Evolutionary conservation across 139 green algal genomes (phyloP), one percentile per base, ranked within the genome.

Genomic region (Coelastrella sp.): DNA sequence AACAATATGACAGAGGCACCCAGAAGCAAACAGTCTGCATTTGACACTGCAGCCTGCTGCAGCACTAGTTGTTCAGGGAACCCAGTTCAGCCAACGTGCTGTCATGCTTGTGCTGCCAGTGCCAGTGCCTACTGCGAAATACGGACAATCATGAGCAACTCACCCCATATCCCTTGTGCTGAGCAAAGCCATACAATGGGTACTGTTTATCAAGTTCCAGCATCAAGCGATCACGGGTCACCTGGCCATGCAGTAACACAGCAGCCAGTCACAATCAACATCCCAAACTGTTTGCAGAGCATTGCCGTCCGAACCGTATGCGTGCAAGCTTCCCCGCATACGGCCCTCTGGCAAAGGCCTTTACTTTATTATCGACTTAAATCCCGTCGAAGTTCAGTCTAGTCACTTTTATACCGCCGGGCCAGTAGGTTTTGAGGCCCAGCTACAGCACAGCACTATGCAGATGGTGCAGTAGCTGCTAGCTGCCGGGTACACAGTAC

Each of bases 151-250:
- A 7, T 32, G n/a, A 58, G 71, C 32, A 80, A 20, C 85, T 83
- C 6, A 59, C 73, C 23, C 87, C 78, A 22, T 87, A 80, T 5
- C 92, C 93, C 89, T 96, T 96, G 86, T 96, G 92, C 83, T 94
- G 90, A 11, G 76, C 94, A 92, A 98, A 97, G 83, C 91, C 92
- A 83, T 98, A 98, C 82, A 91, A 68, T 10, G 97, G 97, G 86
- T 95, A 97, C 87, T 94, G 79, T 83, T 81, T 32, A 83, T 99
- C 92, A 11, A 96, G 95, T 87, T 95, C 23, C 22, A 93, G 22
- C 98, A 99, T 99, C 32, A 99, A 93, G 8, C 97, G 89, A 86
- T 99, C 98, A 8, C 98, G 90, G 5, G 95, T 98, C 20, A 99
- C 94, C 93, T 96, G 92, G 32, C 7, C 65, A 80, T 20, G 23